These are phyloP conservation scores for Phytophthora europaea DNA, from an alignment of 352 stramenopile genomes.

Conservation along the genomic window DNA sequence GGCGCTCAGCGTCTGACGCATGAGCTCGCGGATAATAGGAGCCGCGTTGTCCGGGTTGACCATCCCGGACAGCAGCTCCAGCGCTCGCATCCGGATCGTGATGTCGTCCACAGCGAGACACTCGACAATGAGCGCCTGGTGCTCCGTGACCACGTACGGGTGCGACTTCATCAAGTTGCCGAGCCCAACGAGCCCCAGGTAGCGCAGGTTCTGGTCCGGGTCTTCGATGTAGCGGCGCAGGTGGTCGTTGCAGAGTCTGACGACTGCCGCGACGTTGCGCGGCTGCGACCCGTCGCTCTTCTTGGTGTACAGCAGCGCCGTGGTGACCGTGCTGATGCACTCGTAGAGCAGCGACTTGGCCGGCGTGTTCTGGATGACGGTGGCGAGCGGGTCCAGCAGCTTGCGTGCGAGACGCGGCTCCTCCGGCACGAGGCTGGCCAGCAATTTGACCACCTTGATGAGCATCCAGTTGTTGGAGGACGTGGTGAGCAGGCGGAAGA, in stretches of 20 bases:
- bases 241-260: slow-evolving; percentile 96
- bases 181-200: slow-evolving; percentile 98
- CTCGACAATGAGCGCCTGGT: slow-evolving; percentile 96
- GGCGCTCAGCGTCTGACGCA: slow-evolving; percentile 95
- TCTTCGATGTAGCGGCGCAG: slow-evolving; percentile 97
- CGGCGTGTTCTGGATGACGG: slow-evolving; percentile 97
- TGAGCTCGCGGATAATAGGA: slow-evolving; percentile 97
- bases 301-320: slow-evolving; percentile 96
- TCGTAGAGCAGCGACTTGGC: slow-evolving; percentile 99
- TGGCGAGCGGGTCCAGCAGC: slow-evolving; percentile 97
- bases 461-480: slow-evolving; percentile 99
- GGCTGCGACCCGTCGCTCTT: slow-evolving; percentile 97
- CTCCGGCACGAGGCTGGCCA: slow-evolving; percentile 97
- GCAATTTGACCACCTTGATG: slow-evolving; percentile 99
- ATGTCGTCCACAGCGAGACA: slow-evolving; percentile 99
- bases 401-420: slow-evolving; percentile 98
- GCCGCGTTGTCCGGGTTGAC: slow-evolving; percentile 96
- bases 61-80: slow-evolving; percentile 97
- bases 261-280: slow-evolving; percentile 94
- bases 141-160: slow-evolving; percentile 95
- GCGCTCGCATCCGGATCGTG: slow-evolving; percentile 97
- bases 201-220: slow-evolving; percentile 99
- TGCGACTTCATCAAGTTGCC: slow-evolving; percentile 97
- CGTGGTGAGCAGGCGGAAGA: slow-evolving; percentile 98
- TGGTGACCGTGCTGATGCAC: slow-evolving; percentile 97